Percentiles rank a stretch among this genome's conserved stretches.
phyloP scores from a whole-genome alignment of 257 asterid species.

The Paulownia fortunei region DNA sequence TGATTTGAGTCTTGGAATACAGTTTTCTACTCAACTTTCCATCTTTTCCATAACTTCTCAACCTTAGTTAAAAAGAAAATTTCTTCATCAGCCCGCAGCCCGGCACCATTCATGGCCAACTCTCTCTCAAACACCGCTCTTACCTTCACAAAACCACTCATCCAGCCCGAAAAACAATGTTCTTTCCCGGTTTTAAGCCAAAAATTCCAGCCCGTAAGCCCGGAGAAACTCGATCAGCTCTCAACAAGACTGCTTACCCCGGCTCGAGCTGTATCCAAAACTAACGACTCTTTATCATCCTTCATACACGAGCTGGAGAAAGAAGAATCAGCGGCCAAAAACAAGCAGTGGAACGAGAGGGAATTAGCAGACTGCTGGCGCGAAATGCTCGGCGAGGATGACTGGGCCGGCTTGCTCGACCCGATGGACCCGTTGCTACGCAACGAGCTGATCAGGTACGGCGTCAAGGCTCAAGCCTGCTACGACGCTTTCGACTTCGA shows the following conservation, averaged over 20 bases:
- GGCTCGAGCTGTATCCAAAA: slow-evolving; percentile 18
- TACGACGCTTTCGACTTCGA: slow-evolving; percentile 60
- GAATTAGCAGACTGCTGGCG: slow-evolving; percentile 41
- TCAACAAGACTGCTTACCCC: not conserved
- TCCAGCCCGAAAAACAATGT: not conserved
- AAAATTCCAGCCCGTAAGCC: not conserved
- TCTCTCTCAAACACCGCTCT: slow-evolving; percentile 25
- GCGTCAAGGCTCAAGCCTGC: slow-evolving; percentile 59
- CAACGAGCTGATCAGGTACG: slow-evolving; percentile 49
- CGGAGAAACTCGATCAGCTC: not conserved
- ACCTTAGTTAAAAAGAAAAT: too few relatives aligned
- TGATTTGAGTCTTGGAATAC: not conserved
- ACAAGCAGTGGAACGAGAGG: not conserved
- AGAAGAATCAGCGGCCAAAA: not conserved
- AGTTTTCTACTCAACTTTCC: not conserved
- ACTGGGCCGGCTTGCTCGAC: slow-evolving; percentile 56
- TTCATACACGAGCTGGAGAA: not conserved
- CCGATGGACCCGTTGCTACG: slow-evolving; percentile 53
- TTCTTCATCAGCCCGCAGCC: not conserved
- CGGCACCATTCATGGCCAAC: slow-evolving; percentile 8
- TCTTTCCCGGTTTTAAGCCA: not conserved
- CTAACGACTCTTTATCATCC: slow-evolving; percentile 23
- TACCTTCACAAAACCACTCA: slow-evolving; percentile 14
- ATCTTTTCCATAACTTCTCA: not conserved
- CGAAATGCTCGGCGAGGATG: slow-evolving; percentile 42